Base-by-base conservation (phyloP, 768 basidiomycete species). In the Psilocybe azurescens region DNA sequence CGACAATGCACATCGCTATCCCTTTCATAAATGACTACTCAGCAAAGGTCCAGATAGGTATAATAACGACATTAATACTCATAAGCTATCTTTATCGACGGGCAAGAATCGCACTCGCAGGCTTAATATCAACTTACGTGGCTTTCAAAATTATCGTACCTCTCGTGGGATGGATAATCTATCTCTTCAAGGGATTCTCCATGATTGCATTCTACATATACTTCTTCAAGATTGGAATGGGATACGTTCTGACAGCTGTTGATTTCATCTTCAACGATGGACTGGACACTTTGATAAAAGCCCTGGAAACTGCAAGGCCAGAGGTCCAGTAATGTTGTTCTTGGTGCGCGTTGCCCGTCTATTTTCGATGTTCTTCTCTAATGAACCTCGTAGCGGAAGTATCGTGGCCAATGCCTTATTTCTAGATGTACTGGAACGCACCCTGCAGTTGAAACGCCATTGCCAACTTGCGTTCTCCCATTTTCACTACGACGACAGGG, bases 201-300 rank as follows among this genome's bases (percentile, higher is more conserved):
- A 65, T 67, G 74, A 64, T 77, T 52, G 76, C 77, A 1, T 79
- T 79, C 58, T 78, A 79, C 58, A 58, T 74, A 41, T 68, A 75
- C 53, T 79, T 73, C 65, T 74, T 78, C 64, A 59, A 71, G 47
- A 56, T 73, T 2, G 76, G 69, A 7, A 16, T 75, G 0, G 69
- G 66, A 0, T 72, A 72, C 29, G 65, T 70, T 24, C n/a, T 66
- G 16, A 63, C 53, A 14, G 71, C 61, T 2, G 51, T 68, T 16
- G 66, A 58, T 32, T 67, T 66, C 50, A 30, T 69, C 9, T 56
- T 67, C 8, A 64, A 58, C 30, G 67, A 69, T 29, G 65, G 61
- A 14, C 20, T 67, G 36, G 61, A 65, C 6, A 52, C 54, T 10
- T 30, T 69, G 20, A 47, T 63, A 38, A 51, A 61, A 33, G 62